phyloP scores from a whole-genome alignment of 1,139 yeast genomes.

The Suhomyces panamericanus region DNA sequence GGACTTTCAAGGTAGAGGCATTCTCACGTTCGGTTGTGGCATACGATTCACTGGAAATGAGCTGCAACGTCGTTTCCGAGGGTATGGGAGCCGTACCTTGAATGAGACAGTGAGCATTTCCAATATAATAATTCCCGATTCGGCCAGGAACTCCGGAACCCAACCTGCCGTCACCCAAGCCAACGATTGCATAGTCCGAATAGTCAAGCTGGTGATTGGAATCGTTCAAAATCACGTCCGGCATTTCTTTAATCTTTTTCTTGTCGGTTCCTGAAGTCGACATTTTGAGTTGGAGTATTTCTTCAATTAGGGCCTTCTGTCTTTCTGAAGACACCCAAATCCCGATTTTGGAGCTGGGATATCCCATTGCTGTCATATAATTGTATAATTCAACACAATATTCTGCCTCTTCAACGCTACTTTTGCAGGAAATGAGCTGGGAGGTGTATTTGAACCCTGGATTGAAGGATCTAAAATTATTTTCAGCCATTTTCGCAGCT shows the following conservation, averaged over 20 bases:
- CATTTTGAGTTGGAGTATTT: conserved; percentile 17
- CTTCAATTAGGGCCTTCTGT: conserved; percentile 32
- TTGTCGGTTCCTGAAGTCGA: neutral
- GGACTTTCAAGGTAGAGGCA: conserved; percentile 6
- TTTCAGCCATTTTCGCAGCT: neutral
- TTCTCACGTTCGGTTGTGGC: conserved; percentile 1
- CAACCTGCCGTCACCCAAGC: conserved; percentile 3
- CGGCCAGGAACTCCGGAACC: conserved; percentile 13
- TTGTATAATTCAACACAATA: conserved; percentile 47
- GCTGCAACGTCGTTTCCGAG: conserved; percentile 8
- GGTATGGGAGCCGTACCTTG: conserved; percentile 10
- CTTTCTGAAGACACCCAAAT: conserved; percentile 43
- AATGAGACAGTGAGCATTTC: conserved; percentile 7
- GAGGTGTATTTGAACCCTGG: conserved; percentile 40
- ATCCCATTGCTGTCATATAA: conserved; percentile 50
- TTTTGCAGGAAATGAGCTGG: conserved; percentile 41
- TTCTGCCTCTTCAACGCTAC: conserved; percentile 54
- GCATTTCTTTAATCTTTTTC: conserved; percentile 13
- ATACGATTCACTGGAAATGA: conserved; percentile 13
- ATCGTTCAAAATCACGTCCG: conserved; percentile 12
- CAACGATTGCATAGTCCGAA: conserved; percentile 17
- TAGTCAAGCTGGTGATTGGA: conserved; percentile 10
- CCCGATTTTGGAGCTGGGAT: conserved; percentile 39
- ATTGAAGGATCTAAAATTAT: conserved; percentile 21
- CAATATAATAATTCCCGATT: conserved; percentile 16